Base-by-base conservation (phyloP, 2,329 filamentous ascomycete species). In the Huntiella omanensis region DNA sequence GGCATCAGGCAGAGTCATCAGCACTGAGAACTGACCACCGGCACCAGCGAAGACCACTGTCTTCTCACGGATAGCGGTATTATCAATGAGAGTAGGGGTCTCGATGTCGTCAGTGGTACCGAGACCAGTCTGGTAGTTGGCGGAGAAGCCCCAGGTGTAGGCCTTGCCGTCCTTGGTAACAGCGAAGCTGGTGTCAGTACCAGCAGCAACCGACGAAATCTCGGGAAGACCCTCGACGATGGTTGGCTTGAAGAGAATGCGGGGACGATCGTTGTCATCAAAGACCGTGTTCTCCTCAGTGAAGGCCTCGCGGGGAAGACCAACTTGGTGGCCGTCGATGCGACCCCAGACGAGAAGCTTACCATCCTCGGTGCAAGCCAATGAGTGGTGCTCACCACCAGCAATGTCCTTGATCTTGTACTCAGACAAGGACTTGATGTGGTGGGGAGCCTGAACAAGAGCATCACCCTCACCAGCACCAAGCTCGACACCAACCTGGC, bases 21-120 rank as follows among this genome's bases (percentile, higher is more conserved):
- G 55, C 17, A 83, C 62, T 1, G 77, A 80, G 60, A 76, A 95
- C 58, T 95, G 87, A 4, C 86, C 86, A 53, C 88, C 87, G n/a
- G 80, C 80, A 38, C 83, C 83, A n/a, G 82, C 83, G 62, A 71
- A 84, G 33, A 77, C 69, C 38, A 95, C 69, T 60, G 78, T 76
- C 62, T 80, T 78, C 37, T 75, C 83, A 28, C 77, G 71, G 22
- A 91, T 73, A 37, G 85, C 86, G 10, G 78, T 82, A 64, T 94
- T 94, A 56, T 92, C 82, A 7, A 52, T 49, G 33, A 49, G 37
- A 11, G 75, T 82, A 1, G 80, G 76, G 13, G 71, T 64, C 42
- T 71, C 65, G 15, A 83, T 66, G 53, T 82, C 77, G 47, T 82
- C 77, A 35, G 70, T 68, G 3, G 71, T 78, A 35, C 81, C 82